Evolutionary conservation across 78 protist genomes (phyloP).

Genomic region (Dictyostelium capitatum): DNA sequence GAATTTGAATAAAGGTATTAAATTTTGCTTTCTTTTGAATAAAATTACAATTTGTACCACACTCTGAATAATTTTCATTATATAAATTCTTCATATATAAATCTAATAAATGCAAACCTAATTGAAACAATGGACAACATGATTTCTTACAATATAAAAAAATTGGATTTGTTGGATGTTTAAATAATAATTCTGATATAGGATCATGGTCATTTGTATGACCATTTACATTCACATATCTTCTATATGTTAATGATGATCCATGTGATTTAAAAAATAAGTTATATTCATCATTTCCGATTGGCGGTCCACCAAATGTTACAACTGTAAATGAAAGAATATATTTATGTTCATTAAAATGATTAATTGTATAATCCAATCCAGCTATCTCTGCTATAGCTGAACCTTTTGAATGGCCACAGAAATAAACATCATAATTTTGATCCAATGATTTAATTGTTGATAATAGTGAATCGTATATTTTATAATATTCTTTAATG

Average conservation of each 20-base stretch:
- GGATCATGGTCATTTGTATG: neutral
- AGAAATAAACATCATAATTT: constrained; percentile 25
- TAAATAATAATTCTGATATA: neutral
- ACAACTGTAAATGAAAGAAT: constrained; percentile 1
- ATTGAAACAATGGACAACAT: neutral
- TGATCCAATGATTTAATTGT: neutral
- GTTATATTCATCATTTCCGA: neutral
- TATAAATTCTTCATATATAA: neutral
- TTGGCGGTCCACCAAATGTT: constrained; percentile 48
- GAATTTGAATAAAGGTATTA: neutral
- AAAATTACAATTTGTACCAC: constrained; percentile 17
- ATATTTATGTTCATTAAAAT: neutral
- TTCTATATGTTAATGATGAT: neutral
- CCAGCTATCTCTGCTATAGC: neutral
- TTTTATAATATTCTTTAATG: neutral
- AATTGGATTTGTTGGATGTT: constrained; percentile 24
- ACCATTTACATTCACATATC: constrained; percentile 18
- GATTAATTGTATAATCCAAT: neutral
- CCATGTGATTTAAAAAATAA: neutral
- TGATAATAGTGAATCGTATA: neutral
- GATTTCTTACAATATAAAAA: neutral
- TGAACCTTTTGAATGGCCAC: constrained; percentile 43
- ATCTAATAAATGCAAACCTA: constrained; percentile 18
- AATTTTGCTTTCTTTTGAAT: neutral
- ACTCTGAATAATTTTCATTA: neutral